Percentiles rank a stretch among this genome's conserved stretches.
phyloP scores from a whole-genome alignment of 805 yeast species.

The Candida namnaoensis region DNA sequence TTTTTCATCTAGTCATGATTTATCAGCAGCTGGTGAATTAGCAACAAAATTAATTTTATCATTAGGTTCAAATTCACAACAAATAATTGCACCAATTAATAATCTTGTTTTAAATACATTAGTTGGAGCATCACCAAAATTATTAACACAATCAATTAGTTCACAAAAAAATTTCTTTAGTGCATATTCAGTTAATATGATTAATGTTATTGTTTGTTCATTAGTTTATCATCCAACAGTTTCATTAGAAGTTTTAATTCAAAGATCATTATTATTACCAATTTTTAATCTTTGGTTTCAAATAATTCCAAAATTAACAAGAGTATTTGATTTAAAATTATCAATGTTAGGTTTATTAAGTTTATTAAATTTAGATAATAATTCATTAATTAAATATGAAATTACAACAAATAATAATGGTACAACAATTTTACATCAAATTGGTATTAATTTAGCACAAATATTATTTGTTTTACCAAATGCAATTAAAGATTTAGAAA shows the following conservation, averaged over 20 bases:
- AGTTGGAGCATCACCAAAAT: constrained; percentile 6
- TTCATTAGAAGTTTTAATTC: constrained; percentile 43
- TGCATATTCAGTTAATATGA: constrained; percentile 36
- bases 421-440: constrained; percentile 27
- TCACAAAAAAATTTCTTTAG: constrained; percentile 12
- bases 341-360: constrained; percentile 60
- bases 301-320: constrained; percentile 39
- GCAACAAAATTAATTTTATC: constrained; percentile 57
- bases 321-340: constrained; percentile 79
- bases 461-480: constrained; percentile 57
- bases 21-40: constrained; percentile 50
- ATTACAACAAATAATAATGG: constrained; percentile 13
- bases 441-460: constrained; percentile 42
- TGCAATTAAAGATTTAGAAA: constrained; percentile 61
- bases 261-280: constrained; percentile 31
- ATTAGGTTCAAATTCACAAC: constrained; percentile 37
- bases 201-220: constrained; percentile 56
- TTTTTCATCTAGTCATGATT: constrained; percentile 48
- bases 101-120: no score
- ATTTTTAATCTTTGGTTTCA: constrained; percentile 62
- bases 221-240: constrained; percentile 50
- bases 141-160: constrained; percentile 35
- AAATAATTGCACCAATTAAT: constrained; percentile 28
- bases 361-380: constrained; percentile 22
- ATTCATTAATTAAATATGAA: constrained; percentile 22